Conservation (phyloP, 805 yeast species). For the Metschnikowia koreensis region DNA sequence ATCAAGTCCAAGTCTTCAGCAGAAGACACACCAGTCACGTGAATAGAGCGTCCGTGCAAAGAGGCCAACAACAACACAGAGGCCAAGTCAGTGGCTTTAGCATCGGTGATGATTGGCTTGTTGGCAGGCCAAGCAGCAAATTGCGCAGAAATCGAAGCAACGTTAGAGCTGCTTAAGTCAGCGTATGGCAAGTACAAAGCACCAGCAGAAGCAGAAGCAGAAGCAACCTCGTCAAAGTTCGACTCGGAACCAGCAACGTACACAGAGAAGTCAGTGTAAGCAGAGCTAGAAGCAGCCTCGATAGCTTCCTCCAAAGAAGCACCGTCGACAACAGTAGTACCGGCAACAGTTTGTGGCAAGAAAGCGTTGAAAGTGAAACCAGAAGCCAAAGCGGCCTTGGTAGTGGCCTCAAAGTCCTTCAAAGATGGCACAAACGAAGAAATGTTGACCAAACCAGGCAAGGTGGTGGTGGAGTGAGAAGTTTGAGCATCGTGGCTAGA, state of each 20-base stretch:
- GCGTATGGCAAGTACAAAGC: conserved; percentile 80
- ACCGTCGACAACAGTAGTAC: conserved; percentile 62
- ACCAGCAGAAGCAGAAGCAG: conserved; percentile 65
- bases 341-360: conserved; percentile 67
- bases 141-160: conserved; percentile 76
- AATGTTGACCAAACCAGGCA: conserved; percentile 87
- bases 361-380: conserved; percentile 88
- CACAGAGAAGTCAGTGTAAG: conserved; percentile 79
- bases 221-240: conserved; percentile 61
- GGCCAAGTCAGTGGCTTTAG: conserved; percentile 89
- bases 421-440: conserved; percentile 75
- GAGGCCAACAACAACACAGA: conserved; percentile 87
- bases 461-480: conserved; percentile 73
- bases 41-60: conserved; percentile 78
- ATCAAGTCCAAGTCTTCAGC: conserved; percentile 81
- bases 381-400: conserved; percentile 70
- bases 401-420: conserved; percentile 63
- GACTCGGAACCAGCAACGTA: conserved; percentile 78
- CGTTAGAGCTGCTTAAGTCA: conserved; percentile 64
- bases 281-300: conserved; percentile 52
- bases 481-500: conserved; percentile 84
- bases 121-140: conserved; percentile 78
- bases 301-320: conserved; percentile 65
- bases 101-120: conserved; percentile 89
- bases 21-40: conserved; percentile 81